Evolutionary conservation across 768 basidiomycete species (phyloP).

Genomic region (Pisolithus marmoratus): DNA sequence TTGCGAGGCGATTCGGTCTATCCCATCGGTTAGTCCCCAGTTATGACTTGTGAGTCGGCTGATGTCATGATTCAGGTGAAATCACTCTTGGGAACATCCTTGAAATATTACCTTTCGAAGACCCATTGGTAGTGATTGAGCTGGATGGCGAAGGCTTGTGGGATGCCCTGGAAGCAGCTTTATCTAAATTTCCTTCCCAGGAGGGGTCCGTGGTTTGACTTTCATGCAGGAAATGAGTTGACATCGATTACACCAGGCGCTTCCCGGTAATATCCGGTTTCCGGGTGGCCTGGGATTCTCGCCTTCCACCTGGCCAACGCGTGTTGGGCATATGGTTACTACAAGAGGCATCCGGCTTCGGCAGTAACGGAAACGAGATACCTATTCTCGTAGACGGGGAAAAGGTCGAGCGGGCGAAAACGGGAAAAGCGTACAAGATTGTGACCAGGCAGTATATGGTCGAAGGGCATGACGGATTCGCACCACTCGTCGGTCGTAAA

Average conservation of each 20-base stretch:
- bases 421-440: constrained; percentile 63
- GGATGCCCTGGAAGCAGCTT: constrained; percentile 68
- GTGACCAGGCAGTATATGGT: constrained; percentile 88
- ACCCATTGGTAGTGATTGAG: constrained; percentile 76
- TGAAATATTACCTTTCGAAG: constrained; percentile 86
- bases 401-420: constrained; percentile 45
- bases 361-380: constrained; percentile 19
- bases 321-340: constrained; percentile 68
- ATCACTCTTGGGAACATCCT: constrained; percentile 83
- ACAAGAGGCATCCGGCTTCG: constrained; percentile 25
- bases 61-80: constrained; percentile 38
- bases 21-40: constrained; percentile 55
- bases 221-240: not conserved
- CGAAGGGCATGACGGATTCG: constrained; percentile 78
- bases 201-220: constrained; percentile 61
- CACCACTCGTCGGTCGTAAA: constrained; percentile 54
- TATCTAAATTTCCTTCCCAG: constrained; percentile 81
- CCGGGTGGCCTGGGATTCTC: constrained; percentile 83
- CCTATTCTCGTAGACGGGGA: constrained; percentile 42
- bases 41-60: not conserved
- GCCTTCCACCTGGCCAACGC: constrained; percentile 60
- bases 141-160: constrained; percentile 75
- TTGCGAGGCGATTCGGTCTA: constrained; percentile 82
- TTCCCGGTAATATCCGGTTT: constrained; percentile 87
- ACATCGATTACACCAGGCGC: constrained; percentile 45